Evolutionary conservation across 2,329 filamentous ascomycete species (phyloP).

Genomic region (Tolypocladium album): DNA sequence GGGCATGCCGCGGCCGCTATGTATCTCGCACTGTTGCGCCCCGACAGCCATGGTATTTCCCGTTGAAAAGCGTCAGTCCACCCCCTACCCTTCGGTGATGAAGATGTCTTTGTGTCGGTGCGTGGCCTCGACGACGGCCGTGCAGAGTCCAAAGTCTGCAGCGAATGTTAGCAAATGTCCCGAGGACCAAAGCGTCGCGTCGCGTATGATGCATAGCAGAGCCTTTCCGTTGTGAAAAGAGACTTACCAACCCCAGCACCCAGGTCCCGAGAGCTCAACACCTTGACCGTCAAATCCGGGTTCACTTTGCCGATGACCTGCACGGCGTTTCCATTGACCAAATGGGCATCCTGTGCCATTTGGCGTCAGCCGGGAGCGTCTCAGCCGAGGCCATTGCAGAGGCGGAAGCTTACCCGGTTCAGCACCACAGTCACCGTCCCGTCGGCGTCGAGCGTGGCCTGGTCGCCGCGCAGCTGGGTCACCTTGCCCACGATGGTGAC

Average conservation of each 20-base stretch:
- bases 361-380: not conserved
- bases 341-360: conserved; percentile 51
- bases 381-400: not conserved
- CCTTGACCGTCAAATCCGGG: conserved; percentile 59
- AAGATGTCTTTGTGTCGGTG: conserved; percentile 77
- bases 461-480: conserved; percentile 67
- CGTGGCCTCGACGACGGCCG: conserved; percentile 75
- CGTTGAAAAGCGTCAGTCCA: not conserved
- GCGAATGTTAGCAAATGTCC: not conserved
- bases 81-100: conserved; percentile 35
- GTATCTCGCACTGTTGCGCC: not conserved
- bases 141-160: conserved; percentile 63
- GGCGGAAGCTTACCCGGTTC: conserved; percentile 47
- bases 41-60: not conserved
- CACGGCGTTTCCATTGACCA: conserved; percentile 57
- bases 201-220: not conserved
- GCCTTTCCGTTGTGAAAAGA: too few species aligned
- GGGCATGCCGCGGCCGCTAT: not conserved
- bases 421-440: conserved; percentile 66
- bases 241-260: conserved; percentile 58
- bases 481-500: conserved; percentile 85
- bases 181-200: not conserved
- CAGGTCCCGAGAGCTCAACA: conserved; percentile 58
- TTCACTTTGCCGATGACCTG: conserved; percentile 77
- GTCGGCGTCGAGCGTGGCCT: conserved; percentile 68